Evolutionary conservation across 805 yeast genomes (phyloP).

Genomic region (Wickerhamomyces bovis): DNA sequence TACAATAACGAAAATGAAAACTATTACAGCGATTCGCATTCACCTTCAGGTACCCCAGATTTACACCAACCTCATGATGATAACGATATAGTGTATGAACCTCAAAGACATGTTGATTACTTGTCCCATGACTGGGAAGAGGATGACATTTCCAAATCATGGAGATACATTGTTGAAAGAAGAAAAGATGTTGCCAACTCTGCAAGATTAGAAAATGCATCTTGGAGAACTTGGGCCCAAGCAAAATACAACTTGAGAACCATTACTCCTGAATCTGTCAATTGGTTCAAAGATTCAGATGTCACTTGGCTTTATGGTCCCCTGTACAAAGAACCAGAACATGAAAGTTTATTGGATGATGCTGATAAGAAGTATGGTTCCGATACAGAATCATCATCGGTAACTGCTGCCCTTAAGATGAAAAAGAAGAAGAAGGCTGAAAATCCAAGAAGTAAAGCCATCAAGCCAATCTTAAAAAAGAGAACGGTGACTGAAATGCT

Average conservation of each 20-base stretch:
- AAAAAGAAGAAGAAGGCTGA: conserved; percentile 12
- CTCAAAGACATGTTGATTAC: conserved; percentile 90
- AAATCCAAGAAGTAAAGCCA: conserved; percentile 24
- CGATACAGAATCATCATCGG: conserved; percentile 30
- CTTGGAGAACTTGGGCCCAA: conserved; percentile 99
- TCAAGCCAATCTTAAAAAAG: conserved; percentile 86
- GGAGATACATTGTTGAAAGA: conserved; percentile 86
- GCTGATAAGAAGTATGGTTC: conserved; percentile 32
- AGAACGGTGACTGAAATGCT: conserved; percentile 82
- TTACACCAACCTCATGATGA: conserved; percentile 59
- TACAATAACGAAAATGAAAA: conserved; percentile 13
- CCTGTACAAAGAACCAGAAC: conserved; percentile 19
- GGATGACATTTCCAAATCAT: conserved; percentile 83
- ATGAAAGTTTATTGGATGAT: conserved; percentile 9
- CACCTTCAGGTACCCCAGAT: conserved; percentile 27
- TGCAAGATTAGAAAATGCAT: conserved; percentile 80
- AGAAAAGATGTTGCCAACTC: conserved; percentile 80
- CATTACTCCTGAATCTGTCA: conserved; percentile 83
- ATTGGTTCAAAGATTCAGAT: conserved; percentile 96
- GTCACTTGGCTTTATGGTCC: conserved; percentile 99
- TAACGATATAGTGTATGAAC: conserved; percentile 70
- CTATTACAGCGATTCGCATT: conserved; percentile 25
- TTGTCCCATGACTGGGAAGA: conserved; percentile 96
- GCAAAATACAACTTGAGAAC: conserved; percentile 72
- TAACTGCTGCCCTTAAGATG: conserved; percentile 16